Evolutionary conservation across 1,284 basidiomycete genomes (phyloP), one percentile per base, ranked within the genome.

Genomic region (Boletus subluridellus): DNA sequence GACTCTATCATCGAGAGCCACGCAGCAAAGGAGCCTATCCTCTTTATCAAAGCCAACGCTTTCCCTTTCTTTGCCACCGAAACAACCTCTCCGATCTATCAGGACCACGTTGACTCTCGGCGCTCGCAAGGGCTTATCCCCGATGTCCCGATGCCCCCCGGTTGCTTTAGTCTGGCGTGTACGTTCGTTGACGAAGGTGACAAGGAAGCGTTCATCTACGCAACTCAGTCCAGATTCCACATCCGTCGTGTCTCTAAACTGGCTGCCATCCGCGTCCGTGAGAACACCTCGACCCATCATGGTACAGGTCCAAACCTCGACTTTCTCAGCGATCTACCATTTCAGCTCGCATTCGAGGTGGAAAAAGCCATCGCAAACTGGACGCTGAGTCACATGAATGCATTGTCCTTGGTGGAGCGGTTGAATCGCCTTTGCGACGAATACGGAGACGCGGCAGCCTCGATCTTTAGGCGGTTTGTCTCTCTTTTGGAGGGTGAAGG

Each of bases 321-420:
- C 12, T 51, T 73, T 46, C 65, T 78, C 38, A 12, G 45, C 6
- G 47, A 58, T 1, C 52, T 79, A 1, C 65, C 69, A 2, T 78
- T 78, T 50, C 62, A 65, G 34, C 64, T 79, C 24, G 78, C 71
- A 10, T 78, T 78, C 51, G 75, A 78, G 55, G 61, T 73, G 4
- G 73, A 79, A 37, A 79, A 78, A 55, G 70, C 73, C 0, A 51
- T 76, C 17, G 60, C 58, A 39, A 68, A 63, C 48, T 70, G 66
- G 46, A 60, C 72, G 5, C 60, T 78, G 9, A 70, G 63, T 38
- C 57, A 60, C 0, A 7, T 8, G 0, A 69, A 74, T 26, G 69
- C 69, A 30, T 35, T 57, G 17, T 61, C 59, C 7, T 50, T 78
- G 60, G 52, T 47, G 42, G 52, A 50, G 1, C 46, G 34, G 6